Evolutionary conservation across 176 grass and related monocot species (phyloP).

Genomic region (Triticum timopheevii): DNA sequence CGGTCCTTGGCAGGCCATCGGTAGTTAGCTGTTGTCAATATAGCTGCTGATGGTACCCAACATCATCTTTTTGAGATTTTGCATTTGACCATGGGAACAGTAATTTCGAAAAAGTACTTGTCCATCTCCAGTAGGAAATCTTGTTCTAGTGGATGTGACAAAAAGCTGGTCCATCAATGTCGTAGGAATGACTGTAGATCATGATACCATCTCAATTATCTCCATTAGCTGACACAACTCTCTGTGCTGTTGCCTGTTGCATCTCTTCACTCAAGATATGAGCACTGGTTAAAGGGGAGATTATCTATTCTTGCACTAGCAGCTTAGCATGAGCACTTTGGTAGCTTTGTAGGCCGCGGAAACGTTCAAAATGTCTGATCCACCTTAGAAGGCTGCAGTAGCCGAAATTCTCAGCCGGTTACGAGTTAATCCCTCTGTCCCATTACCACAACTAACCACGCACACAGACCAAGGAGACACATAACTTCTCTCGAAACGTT

Average conservation of each 20-base stretch:
- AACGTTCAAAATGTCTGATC: neutral
- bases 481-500: neutral
- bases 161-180: neutral
- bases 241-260: neutral
- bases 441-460: neutral
- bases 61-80: neutral
- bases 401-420: neutral
- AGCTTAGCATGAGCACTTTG: neutral
- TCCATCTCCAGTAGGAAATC: neutral
- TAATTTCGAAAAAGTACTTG: neutral
- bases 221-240: slow-evolving; percentile 2
- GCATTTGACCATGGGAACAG: neutral
- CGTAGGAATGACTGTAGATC: neutral
- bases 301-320: neutral
- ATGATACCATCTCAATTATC: neutral
- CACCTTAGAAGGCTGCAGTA: neutral
- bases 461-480: neutral
- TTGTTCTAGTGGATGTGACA: neutral
- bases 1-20: too few species aligned
- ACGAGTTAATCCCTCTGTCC: neutral
- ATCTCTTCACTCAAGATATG: neutral
- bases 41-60: neutral
- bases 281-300: neutral
- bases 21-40: neutral
- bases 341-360: neutral